Percentiles rank a stretch among this genome's conserved stretches.
Evolutionary conservation across 1,139 yeast genomes (phyloP).

Genomic region (Taphrina populina): DNA sequence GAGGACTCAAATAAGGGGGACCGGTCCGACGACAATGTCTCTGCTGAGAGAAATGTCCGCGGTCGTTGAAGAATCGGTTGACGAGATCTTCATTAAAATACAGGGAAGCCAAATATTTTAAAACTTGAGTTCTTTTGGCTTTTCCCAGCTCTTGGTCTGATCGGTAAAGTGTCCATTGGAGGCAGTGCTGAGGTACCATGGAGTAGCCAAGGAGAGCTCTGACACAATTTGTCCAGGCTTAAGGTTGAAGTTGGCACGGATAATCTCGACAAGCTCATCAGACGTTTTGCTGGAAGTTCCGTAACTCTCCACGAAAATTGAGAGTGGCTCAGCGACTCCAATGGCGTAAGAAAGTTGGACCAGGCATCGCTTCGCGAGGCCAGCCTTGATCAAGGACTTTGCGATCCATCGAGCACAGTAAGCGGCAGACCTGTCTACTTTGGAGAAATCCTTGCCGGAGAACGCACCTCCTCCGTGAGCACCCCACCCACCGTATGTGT

Average conservation of each 20-base stretch:
- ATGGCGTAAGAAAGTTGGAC: conserved; percentile 99
- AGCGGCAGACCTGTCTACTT: conserved; percentile 99
- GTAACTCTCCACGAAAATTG: conserved; percentile 94
- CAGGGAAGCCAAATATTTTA: no score
- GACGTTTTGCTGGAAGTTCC: conserved; percentile 92
- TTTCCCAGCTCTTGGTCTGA: conserved; percentile 98
- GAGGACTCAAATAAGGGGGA: no score
- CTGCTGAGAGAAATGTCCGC: no score
- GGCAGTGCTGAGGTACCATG: conserved; percentile 98
- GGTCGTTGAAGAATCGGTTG: no score
- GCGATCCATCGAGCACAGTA: conserved; percentile 99
- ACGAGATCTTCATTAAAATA: no score
- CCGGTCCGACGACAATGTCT: no score
- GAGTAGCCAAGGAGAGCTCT: conserved; percentile 96
- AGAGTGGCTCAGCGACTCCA: conserved; percentile 99
- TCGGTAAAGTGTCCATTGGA: conserved; percentile 99
- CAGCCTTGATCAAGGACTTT: conserved; percentile 91
- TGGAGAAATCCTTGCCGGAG: conserved; percentile 99
- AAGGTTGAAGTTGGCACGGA: conserved; percentile 91
- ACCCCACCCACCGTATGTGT: conserved; percentile 99
- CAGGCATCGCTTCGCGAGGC: conserved; percentile 93
- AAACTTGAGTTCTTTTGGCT: conserved; percentile 82
- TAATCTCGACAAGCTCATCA: conserved; percentile 83
- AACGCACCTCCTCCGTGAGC: conserved; percentile 99
- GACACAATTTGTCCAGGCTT: conserved; percentile 99